Base-by-base conservation (phyloP, 768 basidiomycete species). In the Pisolithus sp. region DNA sequence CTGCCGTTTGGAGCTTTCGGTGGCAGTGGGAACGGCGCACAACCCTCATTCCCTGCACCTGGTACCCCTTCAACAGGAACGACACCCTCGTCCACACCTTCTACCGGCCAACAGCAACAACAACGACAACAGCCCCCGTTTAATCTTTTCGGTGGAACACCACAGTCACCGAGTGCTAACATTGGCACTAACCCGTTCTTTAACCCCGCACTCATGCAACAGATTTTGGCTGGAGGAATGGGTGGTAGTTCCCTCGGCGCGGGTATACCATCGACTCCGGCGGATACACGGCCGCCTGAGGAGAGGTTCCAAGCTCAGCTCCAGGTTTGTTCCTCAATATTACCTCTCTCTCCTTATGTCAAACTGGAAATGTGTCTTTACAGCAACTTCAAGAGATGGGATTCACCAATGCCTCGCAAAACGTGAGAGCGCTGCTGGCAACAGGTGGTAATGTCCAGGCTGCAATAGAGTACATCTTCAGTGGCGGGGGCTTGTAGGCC, bases 301-400 rank as follows among this genome's bases (percentile, higher is more conserved):
- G 95, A 95, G 73, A 76, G 94, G 46, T 98, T 89, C 76, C 88
- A 94, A 62, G 80, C 85, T 17, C 89, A 93, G 62, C 72, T 92
- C 4, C 85, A 87, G 78, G 88, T 85, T 0, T 13, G 63, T 57
- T 18, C 6, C 13, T n/a, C 17, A 3, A 26, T 26, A 26, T 26
- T 26, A 5, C 26, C 41, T 15, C 20, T 28, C 39, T 9, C 20
- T 37, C 9, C 34, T 5, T 21, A 4, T 40, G 34, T 49, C 20
- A 1, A n/a, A 53, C 53, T 42, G 46, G 37, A 38, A n/a, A n/a
- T 1, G 21, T 46, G 4, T 31, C 10, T 8, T 28, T 5, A 34
- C 57, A 92, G 88, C 92, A 94, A 85, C 68, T 98, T 62, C 86
- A 91, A 64, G 89, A 88, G 53, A 97, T 98, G 95, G 94, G 92